Evolutionary conservation across 352 stramenopile genomes (phyloP).

Genomic region (Pythium guiyangense): DNA sequence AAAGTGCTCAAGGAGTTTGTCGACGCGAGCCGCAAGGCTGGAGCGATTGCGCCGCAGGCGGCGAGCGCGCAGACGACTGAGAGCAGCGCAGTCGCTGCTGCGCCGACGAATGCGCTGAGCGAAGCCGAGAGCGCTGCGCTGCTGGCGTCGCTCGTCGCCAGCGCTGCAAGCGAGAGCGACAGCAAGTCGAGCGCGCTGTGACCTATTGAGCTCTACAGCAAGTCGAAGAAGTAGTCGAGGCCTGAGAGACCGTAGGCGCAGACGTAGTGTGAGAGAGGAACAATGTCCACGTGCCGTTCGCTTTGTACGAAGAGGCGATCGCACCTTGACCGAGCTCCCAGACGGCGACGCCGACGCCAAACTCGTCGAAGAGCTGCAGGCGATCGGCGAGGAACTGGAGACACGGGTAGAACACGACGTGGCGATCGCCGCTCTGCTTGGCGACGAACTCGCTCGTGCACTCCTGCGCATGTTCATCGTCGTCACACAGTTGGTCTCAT

Average conservation of each 20-base stretch:
- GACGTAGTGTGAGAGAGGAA: too few species aligned
- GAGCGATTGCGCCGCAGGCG: constrained; percentile 5
- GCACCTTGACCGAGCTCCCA: constrained; percentile 83
- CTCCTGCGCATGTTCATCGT: constrained; percentile 60
- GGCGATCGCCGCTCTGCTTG: constrained; percentile 19
- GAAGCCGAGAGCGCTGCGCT: constrained; percentile 7
- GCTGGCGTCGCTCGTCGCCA: neutral
- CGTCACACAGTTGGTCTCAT: too few species aligned
- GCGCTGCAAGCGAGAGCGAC: neutral
- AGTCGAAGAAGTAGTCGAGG: constrained; percentile 77
- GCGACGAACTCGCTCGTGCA: constrained; percentile 52
- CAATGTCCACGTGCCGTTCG: too few species aligned
- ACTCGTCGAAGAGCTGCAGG: constrained; percentile 43
- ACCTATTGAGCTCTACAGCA: too few species aligned
- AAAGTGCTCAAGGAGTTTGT: constrained; percentile 76
- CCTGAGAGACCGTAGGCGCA: constrained; percentile 22
- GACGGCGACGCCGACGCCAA: constrained; percentile 52
- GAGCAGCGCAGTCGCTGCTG: too few species aligned
- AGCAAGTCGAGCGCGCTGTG: too few species aligned
- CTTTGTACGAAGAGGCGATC: too few species aligned
- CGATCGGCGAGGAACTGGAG: constrained; percentile 76
- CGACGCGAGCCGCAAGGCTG: constrained; percentile 35
- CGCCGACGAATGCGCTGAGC: constrained; percentile 3
- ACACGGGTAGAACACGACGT: constrained; percentile 73
- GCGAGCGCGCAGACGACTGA: neutral